These are phyloP conservation scores for Aspergillus sp. DNA, from an alignment of 2,329 filamentous ascomycete species.

Conservation along the genomic window DNA sequence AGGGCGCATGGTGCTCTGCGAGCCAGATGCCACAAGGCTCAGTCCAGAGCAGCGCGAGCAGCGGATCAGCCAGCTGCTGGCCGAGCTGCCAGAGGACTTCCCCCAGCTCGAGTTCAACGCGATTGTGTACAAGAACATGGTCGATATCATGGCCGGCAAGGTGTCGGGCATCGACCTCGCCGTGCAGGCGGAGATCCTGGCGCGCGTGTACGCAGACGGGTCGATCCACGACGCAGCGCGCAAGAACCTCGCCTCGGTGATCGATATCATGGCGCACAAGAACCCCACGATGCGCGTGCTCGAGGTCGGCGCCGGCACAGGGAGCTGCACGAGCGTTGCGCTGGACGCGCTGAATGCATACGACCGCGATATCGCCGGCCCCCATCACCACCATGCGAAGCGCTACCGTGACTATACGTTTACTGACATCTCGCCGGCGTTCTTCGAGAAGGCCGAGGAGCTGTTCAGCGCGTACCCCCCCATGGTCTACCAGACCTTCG, in stretches of 20 bases:
- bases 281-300: conserved; percentile 7
- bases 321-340: not conserved
- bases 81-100: not conserved
- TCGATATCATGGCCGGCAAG: not conserved
- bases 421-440: conserved; percentile 8
- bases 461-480: not conserved
- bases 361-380: not conserved
- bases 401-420: conserved; percentile 1
- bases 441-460: conserved; percentile 6
- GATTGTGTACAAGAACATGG: not conserved
- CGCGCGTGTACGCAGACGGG: not conserved
- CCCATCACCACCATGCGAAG: not conserved
- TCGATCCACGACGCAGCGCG: not conserved
- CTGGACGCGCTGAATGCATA: not conserved
- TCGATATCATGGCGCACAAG: conserved; percentile 7
- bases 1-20: not conserved
- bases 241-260: conserved; percentile 2
- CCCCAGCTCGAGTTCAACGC: conserved; percentile 1
- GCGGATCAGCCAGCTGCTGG: not conserved
- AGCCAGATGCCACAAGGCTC: not conserved
- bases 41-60: not conserved
- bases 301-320: conserved; percentile 7
- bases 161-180: not conserved
- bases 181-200: not conserved
- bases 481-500: conserved; percentile 1